phyloP scores from a whole-genome alignment of 352 stramenopile species.

The Globisporangium cylindrosporum region DNA sequence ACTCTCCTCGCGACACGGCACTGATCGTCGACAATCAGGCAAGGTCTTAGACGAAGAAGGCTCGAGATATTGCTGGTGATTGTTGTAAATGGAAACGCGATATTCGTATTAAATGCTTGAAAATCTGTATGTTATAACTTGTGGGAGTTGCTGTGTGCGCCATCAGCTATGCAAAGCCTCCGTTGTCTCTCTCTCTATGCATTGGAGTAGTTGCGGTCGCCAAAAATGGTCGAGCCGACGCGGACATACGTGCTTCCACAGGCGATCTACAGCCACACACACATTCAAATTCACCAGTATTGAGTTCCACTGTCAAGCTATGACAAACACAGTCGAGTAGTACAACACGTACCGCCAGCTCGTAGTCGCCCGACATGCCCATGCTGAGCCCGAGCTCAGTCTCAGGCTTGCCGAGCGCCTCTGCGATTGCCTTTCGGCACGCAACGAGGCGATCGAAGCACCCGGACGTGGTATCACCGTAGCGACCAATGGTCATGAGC shows the following conservation, averaged over 20 bases:
- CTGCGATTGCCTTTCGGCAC: conserved; percentile 68
- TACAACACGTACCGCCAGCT: conserved; percentile 77
- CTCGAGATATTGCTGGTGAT: neutral
- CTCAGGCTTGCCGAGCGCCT: conserved; percentile 57
- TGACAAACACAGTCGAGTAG: neutral
- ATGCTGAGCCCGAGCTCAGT: conserved; percentile 94
- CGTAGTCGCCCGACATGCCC: conserved; percentile 99
- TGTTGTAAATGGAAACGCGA: neutral
- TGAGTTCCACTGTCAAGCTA: neutral
- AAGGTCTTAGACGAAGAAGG: neutral
- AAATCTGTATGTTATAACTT: conserved; percentile 8
- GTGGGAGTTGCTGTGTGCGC: neutral
- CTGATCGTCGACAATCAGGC: neutral
- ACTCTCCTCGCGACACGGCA: too few species aligned
- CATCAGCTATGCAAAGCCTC: neutral
- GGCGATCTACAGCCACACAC: conserved; percentile 70
- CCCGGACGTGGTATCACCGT: conserved; percentile 87
- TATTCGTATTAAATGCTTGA: neutral
- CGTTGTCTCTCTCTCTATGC: conserved; percentile 23
- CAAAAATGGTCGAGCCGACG: conserved; percentile 98
- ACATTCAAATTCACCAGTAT: neutral
- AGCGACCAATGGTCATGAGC: conserved; percentile 98
- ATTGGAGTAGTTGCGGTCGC: conserved; percentile 89
- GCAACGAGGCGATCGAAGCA: conserved; percentile 90
- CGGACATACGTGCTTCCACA: conserved; percentile 95